phyloP scores from a whole-genome alignment of 2,329 filamentous ascomycete species.

The Microcyclosporella mali region DNA sequence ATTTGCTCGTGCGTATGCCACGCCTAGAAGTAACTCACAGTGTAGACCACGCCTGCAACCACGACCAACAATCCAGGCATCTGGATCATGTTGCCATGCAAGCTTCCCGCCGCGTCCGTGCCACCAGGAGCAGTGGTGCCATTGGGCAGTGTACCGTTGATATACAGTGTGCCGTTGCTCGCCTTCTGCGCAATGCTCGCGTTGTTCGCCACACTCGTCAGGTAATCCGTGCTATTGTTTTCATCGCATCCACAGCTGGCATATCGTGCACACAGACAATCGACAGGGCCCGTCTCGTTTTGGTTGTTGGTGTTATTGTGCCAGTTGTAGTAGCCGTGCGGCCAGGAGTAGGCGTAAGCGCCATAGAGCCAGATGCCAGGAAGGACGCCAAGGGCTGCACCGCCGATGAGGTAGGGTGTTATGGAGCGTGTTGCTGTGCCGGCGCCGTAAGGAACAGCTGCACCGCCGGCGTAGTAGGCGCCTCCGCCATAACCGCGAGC shows the following conservation, averaged over 20 bases:
- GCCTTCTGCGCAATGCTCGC: constrained; percentile 57
- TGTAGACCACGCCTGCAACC: constrained; percentile 33
- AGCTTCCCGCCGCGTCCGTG: constrained; percentile 18
- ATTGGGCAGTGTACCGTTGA: constrained; percentile 67
- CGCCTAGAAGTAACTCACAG: constrained; percentile 28
- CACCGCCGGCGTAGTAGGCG: constrained; percentile 61
- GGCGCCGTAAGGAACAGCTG: constrained; percentile 56
- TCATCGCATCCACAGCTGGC: constrained; percentile 59
- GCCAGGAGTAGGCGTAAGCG: constrained; percentile 57
- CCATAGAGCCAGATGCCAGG: constrained; percentile 60
- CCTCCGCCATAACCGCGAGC: constrained; percentile 55
- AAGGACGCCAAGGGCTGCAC: constrained; percentile 36
- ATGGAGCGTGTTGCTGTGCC: constrained; percentile 45
- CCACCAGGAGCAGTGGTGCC: constrained; percentile 40
- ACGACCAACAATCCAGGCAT: constrained; percentile 34
- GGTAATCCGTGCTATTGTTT: constrained; percentile 54
- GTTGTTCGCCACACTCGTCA: constrained; percentile 57
- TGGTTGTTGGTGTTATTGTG: constrained; percentile 42
- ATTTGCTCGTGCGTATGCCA: not conserved
- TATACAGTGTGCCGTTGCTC: constrained; percentile 52
- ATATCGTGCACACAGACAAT: constrained; percentile 56
- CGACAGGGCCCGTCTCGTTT: constrained; percentile 56
- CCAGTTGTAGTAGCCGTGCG: constrained; percentile 47
- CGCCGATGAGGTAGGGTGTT: constrained; percentile 48
- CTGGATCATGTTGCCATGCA: constrained; percentile 10